phyloP scores from a whole-genome alignment of 257 asterid genomes.

The Anisodus acutangulus region DNA sequence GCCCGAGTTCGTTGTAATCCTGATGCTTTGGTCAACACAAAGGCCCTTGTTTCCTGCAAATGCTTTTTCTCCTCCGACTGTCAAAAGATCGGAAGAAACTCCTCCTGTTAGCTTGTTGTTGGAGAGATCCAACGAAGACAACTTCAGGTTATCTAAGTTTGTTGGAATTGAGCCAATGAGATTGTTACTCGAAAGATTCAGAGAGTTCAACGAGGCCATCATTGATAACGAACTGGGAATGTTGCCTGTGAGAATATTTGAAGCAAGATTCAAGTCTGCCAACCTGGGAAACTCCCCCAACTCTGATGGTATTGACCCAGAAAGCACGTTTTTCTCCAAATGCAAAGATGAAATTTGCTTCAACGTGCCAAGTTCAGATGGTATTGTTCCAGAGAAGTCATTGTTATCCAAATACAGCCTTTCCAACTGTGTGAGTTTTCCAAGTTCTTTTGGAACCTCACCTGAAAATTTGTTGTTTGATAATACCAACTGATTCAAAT shows the following conservation, averaged over 20 bases:
- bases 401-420: constrained; percentile 32
- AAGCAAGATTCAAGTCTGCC: constrained; percentile 31
- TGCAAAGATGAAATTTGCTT: constrained; percentile 30
- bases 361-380: constrained; percentile 26
- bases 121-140: constrained; percentile 36
- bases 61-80: constrained; percentile 27
- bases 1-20: neutral
- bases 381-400: constrained; percentile 35
- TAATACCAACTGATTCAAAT: constrained; percentile 29
- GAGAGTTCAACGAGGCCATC: constrained; percentile 30
- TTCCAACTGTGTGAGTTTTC: constrained; percentile 23
- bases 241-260: constrained; percentile 29
- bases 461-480: constrained; percentile 33
- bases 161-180: constrained; percentile 35
- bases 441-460: constrained; percentile 32
- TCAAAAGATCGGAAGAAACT: constrained; percentile 27
- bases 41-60: constrained; percentile 37
- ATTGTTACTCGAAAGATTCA: constrained; percentile 34
- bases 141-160: constrained; percentile 29
- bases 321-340: constrained; percentile 26
- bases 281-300: constrained; percentile 36
- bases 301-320: constrained; percentile 33
- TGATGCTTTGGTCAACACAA: constrained; percentile 31
- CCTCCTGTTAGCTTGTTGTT: constrained; percentile 34
- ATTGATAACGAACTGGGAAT: constrained; percentile 32